Percentiles rank a stretch among this genome's conserved stretches.
phyloP scores from a whole-genome alignment of 768 basidiomycete species.

The Macrolepiota fuliginosa region DNA sequence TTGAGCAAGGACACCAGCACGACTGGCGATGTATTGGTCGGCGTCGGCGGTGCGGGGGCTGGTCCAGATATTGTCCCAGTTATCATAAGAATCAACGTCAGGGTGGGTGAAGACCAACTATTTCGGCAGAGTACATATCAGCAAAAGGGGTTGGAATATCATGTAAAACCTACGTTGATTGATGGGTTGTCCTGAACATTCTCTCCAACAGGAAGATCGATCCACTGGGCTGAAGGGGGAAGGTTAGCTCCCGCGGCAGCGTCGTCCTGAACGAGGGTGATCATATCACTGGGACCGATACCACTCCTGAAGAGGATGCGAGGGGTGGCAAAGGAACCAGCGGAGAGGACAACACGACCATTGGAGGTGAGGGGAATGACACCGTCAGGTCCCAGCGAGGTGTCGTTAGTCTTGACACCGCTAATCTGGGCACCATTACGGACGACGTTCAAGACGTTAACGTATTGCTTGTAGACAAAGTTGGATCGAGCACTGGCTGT shows the following conservation, averaged over 20 bases:
- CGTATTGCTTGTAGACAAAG: conserved; percentile 48
- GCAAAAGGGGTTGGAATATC: not conserved
- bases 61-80: conserved; percentile 58
- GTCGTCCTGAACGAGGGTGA: conserved; percentile 47
- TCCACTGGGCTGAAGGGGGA: conserved; percentile 48
- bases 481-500: conserved; percentile 51
- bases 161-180: conserved; percentile 47
- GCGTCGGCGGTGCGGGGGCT: conserved; percentile 54
- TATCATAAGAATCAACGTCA: conserved; percentile 58
- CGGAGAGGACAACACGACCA: conserved; percentile 62
- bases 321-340: conserved; percentile 54
- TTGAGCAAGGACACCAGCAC: conserved; percentile 55
- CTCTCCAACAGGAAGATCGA: conserved; percentile 58
- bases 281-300: conserved; percentile 60
- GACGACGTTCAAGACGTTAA: conserved; percentile 48
- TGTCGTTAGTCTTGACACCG: conserved; percentile 62
- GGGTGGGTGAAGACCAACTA: conserved; percentile 66
- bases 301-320: conserved; percentile 60
- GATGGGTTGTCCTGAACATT: conserved; percentile 58
- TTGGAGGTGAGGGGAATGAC: conserved; percentile 49
- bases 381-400: conserved; percentile 52
- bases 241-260: conserved; percentile 42
- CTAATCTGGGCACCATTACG: conserved; percentile 54
- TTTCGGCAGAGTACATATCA: not conserved
- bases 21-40: conserved; percentile 46